Evolutionary conservation across 352 stramenopile genomes (phyloP), one percentile per base, ranked within the genome.

Genomic region (Phytophthora pluvialis): DNA sequence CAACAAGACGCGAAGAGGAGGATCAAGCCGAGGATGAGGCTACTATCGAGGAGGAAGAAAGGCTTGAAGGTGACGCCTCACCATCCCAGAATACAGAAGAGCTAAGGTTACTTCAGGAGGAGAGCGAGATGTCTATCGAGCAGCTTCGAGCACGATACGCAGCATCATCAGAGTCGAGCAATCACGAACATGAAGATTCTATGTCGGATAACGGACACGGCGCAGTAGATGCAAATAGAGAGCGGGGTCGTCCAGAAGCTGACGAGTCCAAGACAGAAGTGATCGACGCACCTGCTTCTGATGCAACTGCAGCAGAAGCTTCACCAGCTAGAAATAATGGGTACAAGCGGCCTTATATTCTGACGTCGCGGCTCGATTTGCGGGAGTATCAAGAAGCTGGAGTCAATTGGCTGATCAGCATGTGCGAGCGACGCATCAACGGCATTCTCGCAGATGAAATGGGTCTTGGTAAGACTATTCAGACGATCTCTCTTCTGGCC

Each of bases 381-480:
- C 84, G 87, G 6, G 86, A 90, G 52, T 95, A 95, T 43, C 87
- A 95, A 64, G 72, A 91, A 64, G 74, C 84, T 9, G 86, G 98
- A 3, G 82, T 99, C 32, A 98, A 98, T 69, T 99, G 98, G 98
- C 89, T 99, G 3, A 88, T 99, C 26, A 98, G 94, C n/a, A 90
- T 99, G 63, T 97, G 98, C 50, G 93, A 98, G 31, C 88, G 97
- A 55, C 83, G 96, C 32, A 91, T 99, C 38, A 99, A 99, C 73
- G 98, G 98, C 8, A 99, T 99, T 57, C 81, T 99, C 7, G 98
- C 97, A 0, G 98, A 99, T 75, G 97, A 99, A 70, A 97, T 97
- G 91, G 89, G 91, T 3, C 74, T 97, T 5, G 96, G 97, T 1
- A 99, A 99, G 73, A 99, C 98, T 8, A 88, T 99, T n/a, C 97